These are phyloP conservation scores for Haplographium delicatum DNA, from an alignment of 495 filamentous ascomycete genomes.

Conservation along the genomic window DNA sequence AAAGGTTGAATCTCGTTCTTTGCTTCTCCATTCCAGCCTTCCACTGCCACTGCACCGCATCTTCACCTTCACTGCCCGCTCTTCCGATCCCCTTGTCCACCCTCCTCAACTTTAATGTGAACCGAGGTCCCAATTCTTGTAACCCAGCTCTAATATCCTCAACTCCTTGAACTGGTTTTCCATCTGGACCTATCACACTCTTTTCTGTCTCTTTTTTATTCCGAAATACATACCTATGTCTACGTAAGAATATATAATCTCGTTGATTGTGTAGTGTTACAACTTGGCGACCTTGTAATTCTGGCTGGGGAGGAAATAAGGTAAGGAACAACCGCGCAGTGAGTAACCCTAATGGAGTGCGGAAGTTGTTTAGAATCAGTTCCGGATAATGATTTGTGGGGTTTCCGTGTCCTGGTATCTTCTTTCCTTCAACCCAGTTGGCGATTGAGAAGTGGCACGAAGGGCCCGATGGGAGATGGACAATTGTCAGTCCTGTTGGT, in stretches of 20 bases:
- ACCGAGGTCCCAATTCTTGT: conserved; percentile 79
- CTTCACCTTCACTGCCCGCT: conserved; percentile 65
- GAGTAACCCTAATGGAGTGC: conserved; percentile 86
- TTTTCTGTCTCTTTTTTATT: conserved; percentile 84
- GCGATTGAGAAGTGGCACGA: conserved; percentile 82
- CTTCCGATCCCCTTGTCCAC: conserved; percentile 86
- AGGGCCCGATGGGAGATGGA: conserved; percentile 79
- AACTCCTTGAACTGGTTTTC: conserved; percentile 77
- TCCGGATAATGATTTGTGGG: conserved; percentile 88
- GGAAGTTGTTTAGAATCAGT: conserved; percentile 91
- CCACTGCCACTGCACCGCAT: conserved; percentile 82
- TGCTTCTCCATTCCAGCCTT: conserved; percentile 88
- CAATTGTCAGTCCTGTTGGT: conserved; percentile 68
- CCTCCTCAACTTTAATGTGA: conserved; percentile 83
- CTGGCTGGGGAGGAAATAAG: conserved; percentile 77
- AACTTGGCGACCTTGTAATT: conserved; percentile 78
- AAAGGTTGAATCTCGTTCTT: conserved; percentile 89
- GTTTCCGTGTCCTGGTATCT: conserved; percentile 80
- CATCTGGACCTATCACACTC: conserved; percentile 74
- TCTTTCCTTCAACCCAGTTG: conserved; percentile 81
- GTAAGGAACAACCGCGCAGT: conserved; percentile 80
- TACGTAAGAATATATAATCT: conserved; percentile 89
- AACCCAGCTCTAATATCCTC: conserved; percentile 78
- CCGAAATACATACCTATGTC: conserved; percentile 88
- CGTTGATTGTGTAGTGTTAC: conserved; percentile 92